Evolutionary conservation across 2,329 filamentous ascomycete genomes (phyloP).

Genomic region (Dothistroma septosporum): DNA sequence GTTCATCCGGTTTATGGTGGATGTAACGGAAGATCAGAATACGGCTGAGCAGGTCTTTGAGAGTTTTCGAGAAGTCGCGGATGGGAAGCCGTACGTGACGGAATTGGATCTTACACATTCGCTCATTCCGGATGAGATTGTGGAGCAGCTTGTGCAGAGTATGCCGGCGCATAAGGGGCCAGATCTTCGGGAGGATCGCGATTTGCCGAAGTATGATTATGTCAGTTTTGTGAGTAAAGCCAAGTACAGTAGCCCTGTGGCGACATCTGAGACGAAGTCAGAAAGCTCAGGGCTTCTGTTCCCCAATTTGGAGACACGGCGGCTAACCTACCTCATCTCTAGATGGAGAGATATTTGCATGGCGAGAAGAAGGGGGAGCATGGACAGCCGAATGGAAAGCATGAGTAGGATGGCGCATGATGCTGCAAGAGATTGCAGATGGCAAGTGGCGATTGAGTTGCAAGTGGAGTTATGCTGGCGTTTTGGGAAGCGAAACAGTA

Average conservation of each 20-base stretch:
- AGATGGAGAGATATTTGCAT: conserved; percentile 71
- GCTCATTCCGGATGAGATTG: conserved; percentile 93
- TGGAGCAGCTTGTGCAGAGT: conserved; percentile 81
- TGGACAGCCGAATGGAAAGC: conserved; percentile 12
- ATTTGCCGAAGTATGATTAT: conserved; percentile 88
- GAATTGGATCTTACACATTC: conserved; percentile 95
- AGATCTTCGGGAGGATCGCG: conserved; percentile 78
- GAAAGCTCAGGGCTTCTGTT: no score
- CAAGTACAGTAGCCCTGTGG: no score
- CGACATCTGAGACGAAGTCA: no score
- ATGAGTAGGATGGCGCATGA: conserved; percentile 1
- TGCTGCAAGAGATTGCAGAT: no score
- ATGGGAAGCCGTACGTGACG: conserved; percentile 97
- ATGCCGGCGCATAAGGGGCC: conserved; percentile 83
- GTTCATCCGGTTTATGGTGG: conserved; percentile 99
- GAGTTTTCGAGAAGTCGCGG: conserved; percentile 93
- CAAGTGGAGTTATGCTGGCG: not conserved
- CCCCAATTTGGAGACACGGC: no score
- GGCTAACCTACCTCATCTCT: no score
- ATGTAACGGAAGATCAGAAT: conserved; percentile 97
- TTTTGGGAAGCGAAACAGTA: conserved; percentile 1
- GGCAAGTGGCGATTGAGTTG: not conserved
- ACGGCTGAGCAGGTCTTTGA: conserved; percentile 98
- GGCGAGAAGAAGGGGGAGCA: conserved; percentile 3
- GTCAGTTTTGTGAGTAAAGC: no score